These are phyloP conservation scores for Solanum clarkiae DNA, from an alignment of 257 asterid species.

Conservation along the genomic window DNA sequence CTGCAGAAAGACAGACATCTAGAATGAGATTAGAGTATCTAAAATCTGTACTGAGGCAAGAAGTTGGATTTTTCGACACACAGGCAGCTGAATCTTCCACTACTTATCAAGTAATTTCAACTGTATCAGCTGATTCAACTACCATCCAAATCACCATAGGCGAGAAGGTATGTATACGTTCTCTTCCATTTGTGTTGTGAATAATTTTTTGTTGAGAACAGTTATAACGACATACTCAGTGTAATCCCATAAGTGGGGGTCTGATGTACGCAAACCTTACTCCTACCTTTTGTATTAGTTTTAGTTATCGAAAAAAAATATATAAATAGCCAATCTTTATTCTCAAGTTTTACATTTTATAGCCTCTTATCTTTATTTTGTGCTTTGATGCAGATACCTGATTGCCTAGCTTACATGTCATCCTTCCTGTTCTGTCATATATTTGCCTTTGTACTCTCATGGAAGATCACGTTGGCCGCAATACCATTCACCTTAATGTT, in stretches of 20 bases:
- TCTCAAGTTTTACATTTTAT: background rate
- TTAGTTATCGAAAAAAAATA: background rate
- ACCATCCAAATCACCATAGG: conserved; percentile 62
- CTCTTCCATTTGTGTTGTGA: background rate
- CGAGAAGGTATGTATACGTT: conserved; percentile 41
- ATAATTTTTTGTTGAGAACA: background rate
- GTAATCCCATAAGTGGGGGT: too few species aligned
- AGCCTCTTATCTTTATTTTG: background rate
- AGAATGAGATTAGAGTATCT: conserved; percentile 84
- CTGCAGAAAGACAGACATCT: conserved; percentile 86
- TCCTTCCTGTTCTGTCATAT: conserved; percentile 70
- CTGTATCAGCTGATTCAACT: conserved; percentile 59
- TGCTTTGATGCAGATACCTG: conserved; percentile 49
- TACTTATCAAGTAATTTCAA: conserved; percentile 56
- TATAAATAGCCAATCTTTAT: background rate
- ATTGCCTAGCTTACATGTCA: conserved; percentile 62
- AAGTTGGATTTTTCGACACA: conserved; percentile 77
- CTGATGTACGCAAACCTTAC: too few species aligned
- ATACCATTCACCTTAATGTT: conserved; percentile 65
- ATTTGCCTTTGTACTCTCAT: conserved; percentile 59
- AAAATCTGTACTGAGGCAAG: conserved; percentile 64
- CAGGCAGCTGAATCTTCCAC: conserved; percentile 64
- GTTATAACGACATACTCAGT: background rate
- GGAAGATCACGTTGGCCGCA: conserved; percentile 69
- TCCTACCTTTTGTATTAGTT: background rate